Conservation (phyloP, 345 rosid species). For the Eucalyptus tenuipes region DNA sequence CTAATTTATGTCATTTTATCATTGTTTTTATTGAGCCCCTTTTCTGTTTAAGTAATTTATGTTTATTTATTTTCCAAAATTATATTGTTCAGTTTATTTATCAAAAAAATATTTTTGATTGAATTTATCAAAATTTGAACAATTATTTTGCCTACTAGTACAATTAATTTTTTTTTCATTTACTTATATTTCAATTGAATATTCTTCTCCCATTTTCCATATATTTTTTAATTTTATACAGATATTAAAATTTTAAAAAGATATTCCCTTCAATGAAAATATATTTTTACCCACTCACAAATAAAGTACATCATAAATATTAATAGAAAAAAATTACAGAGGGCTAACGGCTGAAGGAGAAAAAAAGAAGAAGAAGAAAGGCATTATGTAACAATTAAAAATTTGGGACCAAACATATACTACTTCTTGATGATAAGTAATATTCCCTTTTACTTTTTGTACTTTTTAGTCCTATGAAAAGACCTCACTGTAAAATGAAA, state of each 20-base stretch:
- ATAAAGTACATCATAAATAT: not conserved
- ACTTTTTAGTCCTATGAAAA: not conserved
- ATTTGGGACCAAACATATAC: not conserved
- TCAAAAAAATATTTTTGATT: not conserved
- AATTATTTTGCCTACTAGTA: not conserved
- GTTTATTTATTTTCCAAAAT: not conserved
- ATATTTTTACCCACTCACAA: not conserved
- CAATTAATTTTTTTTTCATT: not conserved
- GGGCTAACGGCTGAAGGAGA: not conserved
- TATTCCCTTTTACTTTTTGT: not conserved
- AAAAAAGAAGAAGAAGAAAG: not conserved
- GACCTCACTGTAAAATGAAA: not conserved
- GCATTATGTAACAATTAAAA: not conserved
- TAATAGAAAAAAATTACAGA: not conserved
- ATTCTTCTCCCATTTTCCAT: not conserved
- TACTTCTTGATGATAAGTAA: not conserved
- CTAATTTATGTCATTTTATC: not conserved
- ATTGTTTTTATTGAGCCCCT: not conserved
- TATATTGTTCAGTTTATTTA: not conserved
- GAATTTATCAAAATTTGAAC: not conserved
- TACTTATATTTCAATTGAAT: not conserved
- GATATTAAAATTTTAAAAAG: not conserved
- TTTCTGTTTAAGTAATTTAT: not conserved
- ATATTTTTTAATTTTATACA: rapidly evolving
- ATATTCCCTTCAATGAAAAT: not conserved